Evolutionary conservation across 2,329 filamentous ascomycete genomes (phyloP).

Genomic region (Tolypocladium endophyticum): DNA sequence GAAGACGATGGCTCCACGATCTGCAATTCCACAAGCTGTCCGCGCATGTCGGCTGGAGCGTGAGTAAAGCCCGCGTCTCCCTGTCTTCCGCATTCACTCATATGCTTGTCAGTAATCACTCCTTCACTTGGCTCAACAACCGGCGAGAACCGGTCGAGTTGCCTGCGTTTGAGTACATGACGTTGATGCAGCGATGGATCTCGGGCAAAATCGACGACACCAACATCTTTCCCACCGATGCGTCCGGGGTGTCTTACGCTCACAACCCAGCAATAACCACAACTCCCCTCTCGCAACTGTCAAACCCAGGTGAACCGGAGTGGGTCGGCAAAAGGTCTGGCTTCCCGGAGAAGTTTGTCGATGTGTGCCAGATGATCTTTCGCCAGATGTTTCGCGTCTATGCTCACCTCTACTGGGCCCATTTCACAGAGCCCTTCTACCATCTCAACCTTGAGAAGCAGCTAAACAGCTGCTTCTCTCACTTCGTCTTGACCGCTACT

Average conservation of each 20-base stretch:
- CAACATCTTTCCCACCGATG: slow-evolving; percentile 81
- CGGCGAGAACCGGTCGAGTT: slow-evolving; percentile 83
- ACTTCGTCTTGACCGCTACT: slow-evolving; percentile 72
- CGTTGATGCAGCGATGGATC: slow-evolving; percentile 94
- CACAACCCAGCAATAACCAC: slow-evolving; percentile 49
- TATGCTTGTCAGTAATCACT: slow-evolving; percentile 55
- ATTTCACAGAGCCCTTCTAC: slow-evolving; percentile 78
- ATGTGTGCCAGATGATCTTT: slow-evolving; percentile 88
- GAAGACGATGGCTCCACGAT: slow-evolving; percentile 68
- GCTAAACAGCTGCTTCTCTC: slow-evolving; percentile 78
- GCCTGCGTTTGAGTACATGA: slow-evolving; percentile 87
- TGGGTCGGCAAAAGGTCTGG: slow-evolving; percentile 91
- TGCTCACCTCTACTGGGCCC: slow-evolving; percentile 93
- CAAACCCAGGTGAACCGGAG: slow-evolving; percentile 49
- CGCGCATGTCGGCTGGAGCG: slow-evolving; percentile 89
- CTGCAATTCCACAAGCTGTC: slow-evolving; percentile 76
- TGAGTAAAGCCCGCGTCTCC: slow-evolving; percentile 38
- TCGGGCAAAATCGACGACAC: slow-evolving; percentile 89
- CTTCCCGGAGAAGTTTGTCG: slow-evolving; percentile 82
- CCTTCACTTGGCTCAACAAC: slow-evolving; percentile 92
- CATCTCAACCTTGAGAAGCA: slow-evolving; percentile 72
- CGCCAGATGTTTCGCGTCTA: slow-evolving; percentile 99
- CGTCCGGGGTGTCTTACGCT: slow-evolving; percentile 56
- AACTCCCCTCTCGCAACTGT: slow-evolving; percentile 51
- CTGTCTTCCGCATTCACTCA: neutral